Conservation (phyloP, 495 filamentous ascomycete genomes). For the Xylaria palmicola region DNA sequence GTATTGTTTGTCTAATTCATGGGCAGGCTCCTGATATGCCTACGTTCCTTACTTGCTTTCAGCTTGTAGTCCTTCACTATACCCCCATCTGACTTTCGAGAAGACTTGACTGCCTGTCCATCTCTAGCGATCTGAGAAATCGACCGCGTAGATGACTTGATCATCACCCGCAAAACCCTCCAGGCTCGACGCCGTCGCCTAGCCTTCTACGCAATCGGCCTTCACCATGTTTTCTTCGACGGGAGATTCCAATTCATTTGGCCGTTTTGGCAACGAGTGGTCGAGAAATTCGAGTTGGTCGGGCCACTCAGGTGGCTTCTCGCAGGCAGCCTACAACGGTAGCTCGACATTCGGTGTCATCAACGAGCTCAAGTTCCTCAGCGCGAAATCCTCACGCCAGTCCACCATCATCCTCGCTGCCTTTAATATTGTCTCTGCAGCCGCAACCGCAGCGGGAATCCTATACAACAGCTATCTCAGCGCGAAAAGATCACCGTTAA, state of each 20-base stretch:
- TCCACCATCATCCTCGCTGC: constrained; percentile 49
- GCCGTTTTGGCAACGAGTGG: constrained; percentile 34
- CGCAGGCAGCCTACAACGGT: constrained; percentile 33
- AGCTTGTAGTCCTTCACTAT: constrained; percentile 26
- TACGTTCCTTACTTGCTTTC: constrained; percentile 20
- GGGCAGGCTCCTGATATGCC: constrained; percentile 36
- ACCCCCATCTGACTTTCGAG: constrained; percentile 11
- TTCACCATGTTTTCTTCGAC: constrained; percentile 27
- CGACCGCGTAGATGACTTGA: constrained; percentile 48
- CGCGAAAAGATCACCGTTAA: constrained; percentile 27
- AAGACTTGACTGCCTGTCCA: constrained; percentile 26
- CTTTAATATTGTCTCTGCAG: constrained; percentile 49
- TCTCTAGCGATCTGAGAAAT: constrained; percentile 33
- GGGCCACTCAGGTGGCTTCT: constrained; percentile 29
- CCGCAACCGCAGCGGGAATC: constrained; percentile 46
- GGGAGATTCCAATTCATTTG: constrained; percentile 25
- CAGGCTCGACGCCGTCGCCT: constrained; percentile 49
- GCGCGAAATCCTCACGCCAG: constrained; percentile 47
- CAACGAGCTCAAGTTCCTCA: constrained; percentile 43
- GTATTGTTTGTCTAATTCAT: constrained; percentile 47
- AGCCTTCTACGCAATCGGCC: constrained; percentile 36
- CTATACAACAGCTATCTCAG: constrained; percentile 41
- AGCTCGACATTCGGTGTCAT: constrained; percentile 36
- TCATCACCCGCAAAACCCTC: constrained; percentile 37
- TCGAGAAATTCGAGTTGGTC: constrained; percentile 39